Evolutionary conservation across 2,329 filamentous ascomycete genomes (phyloP).

Genomic region (Fusarium sacchari): DNA sequence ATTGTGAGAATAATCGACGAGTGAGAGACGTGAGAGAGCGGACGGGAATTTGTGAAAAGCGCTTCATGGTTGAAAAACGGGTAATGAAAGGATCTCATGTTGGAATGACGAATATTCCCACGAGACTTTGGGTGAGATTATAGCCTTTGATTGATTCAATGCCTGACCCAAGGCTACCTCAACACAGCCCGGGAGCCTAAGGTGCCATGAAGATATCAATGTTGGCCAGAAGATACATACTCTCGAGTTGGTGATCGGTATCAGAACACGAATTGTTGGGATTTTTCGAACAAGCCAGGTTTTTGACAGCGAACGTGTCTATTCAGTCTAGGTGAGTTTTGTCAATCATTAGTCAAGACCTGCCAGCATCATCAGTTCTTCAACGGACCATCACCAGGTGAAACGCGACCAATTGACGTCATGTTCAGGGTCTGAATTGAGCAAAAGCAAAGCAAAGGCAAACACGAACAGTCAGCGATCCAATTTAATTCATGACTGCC

Average conservation of each 20-base stretch:
- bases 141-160: neutral
- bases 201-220: neutral
- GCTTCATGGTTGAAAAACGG: neutral
- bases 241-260: neutral
- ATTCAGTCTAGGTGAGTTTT: neutral
- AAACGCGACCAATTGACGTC: conserved; percentile 23
- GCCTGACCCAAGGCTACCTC: neutral
- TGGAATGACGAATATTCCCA: neutral
- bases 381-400: neutral
- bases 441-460: neutral
- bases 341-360: neutral
- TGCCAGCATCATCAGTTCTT: neutral
- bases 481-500: neutral
- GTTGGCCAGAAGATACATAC: neutral
- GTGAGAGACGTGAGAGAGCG: neutral
- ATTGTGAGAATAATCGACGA: neutral
- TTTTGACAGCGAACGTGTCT: neutral
- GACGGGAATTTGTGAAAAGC: neutral
- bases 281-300: neutral
- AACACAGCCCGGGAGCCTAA: neutral
- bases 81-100: neutral
- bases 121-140: neutral
- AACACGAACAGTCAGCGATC: neutral
- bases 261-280: neutral
- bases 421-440: conserved; percentile 10